These are phyloP conservation scores for Suillus brevipes DNA, from an alignment of 768 basidiomycete species.

Conservation along the genomic window DNA sequence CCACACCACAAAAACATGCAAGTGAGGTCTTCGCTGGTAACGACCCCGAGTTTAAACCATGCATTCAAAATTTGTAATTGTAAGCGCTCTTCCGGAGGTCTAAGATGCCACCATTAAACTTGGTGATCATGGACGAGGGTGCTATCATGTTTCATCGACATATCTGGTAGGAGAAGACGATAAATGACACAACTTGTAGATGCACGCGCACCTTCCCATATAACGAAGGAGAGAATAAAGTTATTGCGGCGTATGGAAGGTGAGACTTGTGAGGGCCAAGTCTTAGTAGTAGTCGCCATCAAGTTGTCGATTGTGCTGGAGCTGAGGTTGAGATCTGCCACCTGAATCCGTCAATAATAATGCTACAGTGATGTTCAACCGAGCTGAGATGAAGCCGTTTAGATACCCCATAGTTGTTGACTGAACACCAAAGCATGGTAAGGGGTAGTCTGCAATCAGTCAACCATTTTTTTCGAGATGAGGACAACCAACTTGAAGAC, in stretches of 20 bases:
- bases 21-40: not conserved
- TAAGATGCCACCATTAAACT: not conserved
- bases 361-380: not conserved
- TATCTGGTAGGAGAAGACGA: not conserved
- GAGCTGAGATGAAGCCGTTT: not conserved
- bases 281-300: not conserved
- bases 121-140: not conserved
- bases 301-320: not conserved
- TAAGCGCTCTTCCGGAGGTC: not conserved
- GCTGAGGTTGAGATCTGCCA: not conserved
- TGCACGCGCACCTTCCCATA: not conserved
- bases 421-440: not conserved
- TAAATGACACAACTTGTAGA: not conserved
- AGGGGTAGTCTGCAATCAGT: not conserved
- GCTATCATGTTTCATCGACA: not conserved
- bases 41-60: not conserved
- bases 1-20: not conserved
- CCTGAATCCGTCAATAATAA: not conserved
- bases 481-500: not conserved
- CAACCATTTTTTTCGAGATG: not conserved
- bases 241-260: not conserved
- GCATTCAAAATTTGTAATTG: not conserved
- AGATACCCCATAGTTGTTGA: not conserved
- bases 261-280: not conserved
- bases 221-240: not conserved